Conservation (phyloP, 305 asterid genomes). For the Fraxinus paxiana region DNA sequence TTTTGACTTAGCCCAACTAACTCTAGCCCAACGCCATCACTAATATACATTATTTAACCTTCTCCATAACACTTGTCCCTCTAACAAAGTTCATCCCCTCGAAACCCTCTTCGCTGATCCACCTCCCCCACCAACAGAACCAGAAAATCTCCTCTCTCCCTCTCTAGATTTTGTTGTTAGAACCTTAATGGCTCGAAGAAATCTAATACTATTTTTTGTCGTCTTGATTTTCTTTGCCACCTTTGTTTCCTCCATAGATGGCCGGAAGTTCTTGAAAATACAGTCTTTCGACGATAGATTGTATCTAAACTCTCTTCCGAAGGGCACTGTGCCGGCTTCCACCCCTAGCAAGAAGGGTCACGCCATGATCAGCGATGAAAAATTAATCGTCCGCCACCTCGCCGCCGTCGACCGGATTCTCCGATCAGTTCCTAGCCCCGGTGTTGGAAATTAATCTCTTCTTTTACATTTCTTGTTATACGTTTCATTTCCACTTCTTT, state of each 20-base stretch:
- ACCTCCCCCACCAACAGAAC: not conserved
- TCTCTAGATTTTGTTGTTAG: not conserved
- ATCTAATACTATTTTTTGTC: not conserved
- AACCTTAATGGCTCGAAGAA: constrained; percentile 18
- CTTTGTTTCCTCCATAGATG: constrained; percentile 14
- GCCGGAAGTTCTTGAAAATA: constrained; percentile 19
- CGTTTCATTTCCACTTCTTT: not conserved
- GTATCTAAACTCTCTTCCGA: constrained; percentile 29
- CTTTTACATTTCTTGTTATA: constrained; percentile 17
- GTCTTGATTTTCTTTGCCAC: constrained; percentile 14
- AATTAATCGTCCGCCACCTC: constrained; percentile 24
- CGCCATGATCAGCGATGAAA: constrained; percentile 12
- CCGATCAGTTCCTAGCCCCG: constrained; percentile 44
- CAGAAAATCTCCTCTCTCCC: constrained; percentile 1
- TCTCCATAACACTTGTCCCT: not conserved
- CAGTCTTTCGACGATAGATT: constrained; percentile 4
- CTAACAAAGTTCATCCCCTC: constrained; percentile 21
- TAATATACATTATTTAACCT: not conserved
- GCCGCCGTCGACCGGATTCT: constrained; percentile 27
- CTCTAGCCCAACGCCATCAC: constrained; percentile 27
- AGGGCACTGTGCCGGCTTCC: constrained; percentile 33
- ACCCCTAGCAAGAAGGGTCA: constrained; percentile 37
- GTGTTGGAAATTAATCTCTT: constrained; percentile 27
- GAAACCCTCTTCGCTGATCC: not conserved
- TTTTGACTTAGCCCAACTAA: constrained; percentile 35